Evolutionary conservation across 495 filamentous ascomycete genomes (phyloP).

Genomic region (Tuber borchii): DNA sequence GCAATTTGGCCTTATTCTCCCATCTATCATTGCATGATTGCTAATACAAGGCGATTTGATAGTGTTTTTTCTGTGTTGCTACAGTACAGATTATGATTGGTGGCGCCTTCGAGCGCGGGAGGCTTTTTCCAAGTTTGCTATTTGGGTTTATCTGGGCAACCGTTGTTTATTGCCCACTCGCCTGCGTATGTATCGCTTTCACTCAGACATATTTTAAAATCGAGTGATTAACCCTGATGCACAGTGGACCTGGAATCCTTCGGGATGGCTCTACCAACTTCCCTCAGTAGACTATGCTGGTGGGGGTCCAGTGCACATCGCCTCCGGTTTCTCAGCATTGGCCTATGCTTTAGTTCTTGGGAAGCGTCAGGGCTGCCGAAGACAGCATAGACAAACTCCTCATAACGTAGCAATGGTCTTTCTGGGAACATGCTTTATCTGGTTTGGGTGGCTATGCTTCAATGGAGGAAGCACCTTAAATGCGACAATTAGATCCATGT

Average conservation of each 20-base stretch:
- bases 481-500: conserved; percentile 53
- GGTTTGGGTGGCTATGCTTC: conserved; percentile 59
- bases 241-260: conserved; percentile 55
- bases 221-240: not conserved
- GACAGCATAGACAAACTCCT: conserved; percentile 45
- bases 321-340: conserved; percentile 51
- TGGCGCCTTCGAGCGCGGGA: conserved; percentile 53
- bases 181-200: conserved; percentile 39
- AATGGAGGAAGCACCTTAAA: conserved; percentile 57
- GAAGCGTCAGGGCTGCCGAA: conserved; percentile 43
- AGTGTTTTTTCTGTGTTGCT: conserved; percentile 52
- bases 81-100: conserved; percentile 51
- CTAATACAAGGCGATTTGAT: not conserved
- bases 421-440: conserved; percentile 54
- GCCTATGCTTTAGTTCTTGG: conserved; percentile 55
- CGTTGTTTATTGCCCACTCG: conserved; percentile 55
- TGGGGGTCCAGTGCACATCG: conserved; percentile 53
- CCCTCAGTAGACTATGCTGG: conserved; percentile 55
- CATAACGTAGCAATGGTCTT: conserved; percentile 56
- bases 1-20: conserved; percentile 8
- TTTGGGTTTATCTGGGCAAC: conserved; percentile 58
- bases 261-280: conserved; percentile 54
- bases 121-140: conserved; percentile 52
- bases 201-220: not conserved
- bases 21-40: not conserved